phyloP scores from a whole-genome alignment of 1,284 basidiomycete species.

The Ustilago tritici region DNA sequence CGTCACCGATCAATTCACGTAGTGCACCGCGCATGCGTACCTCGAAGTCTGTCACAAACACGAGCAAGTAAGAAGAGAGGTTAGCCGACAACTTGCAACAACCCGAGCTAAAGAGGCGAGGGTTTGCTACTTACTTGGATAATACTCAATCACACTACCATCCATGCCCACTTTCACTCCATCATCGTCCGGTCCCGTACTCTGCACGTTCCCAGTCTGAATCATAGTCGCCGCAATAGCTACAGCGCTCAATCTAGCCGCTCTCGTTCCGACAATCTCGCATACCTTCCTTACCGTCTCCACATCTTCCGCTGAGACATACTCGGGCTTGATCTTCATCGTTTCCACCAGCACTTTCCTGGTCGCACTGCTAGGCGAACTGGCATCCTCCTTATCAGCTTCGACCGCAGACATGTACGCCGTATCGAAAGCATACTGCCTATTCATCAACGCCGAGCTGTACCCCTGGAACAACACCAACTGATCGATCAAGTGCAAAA shows the following conservation, averaged over 20 bases:
- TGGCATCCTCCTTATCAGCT: slow-evolving; percentile 63
- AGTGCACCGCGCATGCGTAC: slow-evolving; percentile 80
- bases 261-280: slow-evolving; percentile 82
- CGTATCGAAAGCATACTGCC: slow-evolving; percentile 92
- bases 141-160: slow-evolving; percentile 81
- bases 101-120: neutral
- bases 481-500: slow-evolving; percentile 86
- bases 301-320: slow-evolving; percentile 72
- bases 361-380: slow-evolving; percentile 63
- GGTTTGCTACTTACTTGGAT: slow-evolving; percentile 19
- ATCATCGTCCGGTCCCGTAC: slow-evolving; percentile 66
- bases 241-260: slow-evolving; percentile 84
- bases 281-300: slow-evolving; percentile 85
- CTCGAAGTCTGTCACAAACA: slow-evolving; percentile 76
- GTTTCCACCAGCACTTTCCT: slow-evolving; percentile 75
- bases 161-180: slow-evolving; percentile 59
- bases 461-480: slow-evolving; percentile 81
- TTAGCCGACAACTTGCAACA: slow-evolving; percentile 1
- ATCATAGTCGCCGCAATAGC: slow-evolving; percentile 87
- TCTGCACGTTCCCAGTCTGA: slow-evolving; percentile 79
- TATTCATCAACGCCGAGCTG: slow-evolving; percentile 80
- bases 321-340: slow-evolving; percentile 74
- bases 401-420: slow-evolving; percentile 91
- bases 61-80: slow-evolving; percentile 73
- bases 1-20: slow-evolving; percentile 80